Base-by-base conservation (phyloP, 225 moss, liverwort and hornwort genomes). In the Takakia lepidozioides region DNA sequence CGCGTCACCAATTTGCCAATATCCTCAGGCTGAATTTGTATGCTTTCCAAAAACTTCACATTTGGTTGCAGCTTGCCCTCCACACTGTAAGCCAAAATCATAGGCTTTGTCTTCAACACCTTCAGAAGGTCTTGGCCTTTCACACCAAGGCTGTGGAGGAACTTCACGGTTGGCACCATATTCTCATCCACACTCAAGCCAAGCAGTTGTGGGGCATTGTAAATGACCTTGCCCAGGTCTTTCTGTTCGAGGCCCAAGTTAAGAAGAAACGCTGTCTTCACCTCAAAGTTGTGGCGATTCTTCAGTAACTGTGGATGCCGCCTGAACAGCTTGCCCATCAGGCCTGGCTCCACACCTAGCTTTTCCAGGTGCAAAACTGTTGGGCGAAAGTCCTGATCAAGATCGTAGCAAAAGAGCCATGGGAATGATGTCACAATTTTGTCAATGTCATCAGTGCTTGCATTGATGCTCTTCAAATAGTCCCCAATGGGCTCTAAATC, bases 341-440 rank as follows among this genome's bases (percentile, higher is more conserved):
- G 62, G 55, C 46, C 27, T 2, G 65, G 55, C 51, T 75, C 55
- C 10, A 81, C 62, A 18, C 81, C 81, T 9, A 75, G 37, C 18
- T 55, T 60, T 29, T 81, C 68, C 14, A 81, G 59, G 50, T 72
- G 65, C 16, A 51, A 53, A 29, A 81, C 71, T 2, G 75, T 72
- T 27, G 81, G 81, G 24, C 68, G 71, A 49, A 81, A 75, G 49
- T 75, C 80, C 67, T 80, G 43, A 28, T 81, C 75, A 53, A 81
- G 51, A 57, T 59, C 56, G 51, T 75, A 81, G 59, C 71, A 58
- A 52, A 75, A 81, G 2, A 81, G 27, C 53, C 75, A 68, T 14
- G 81, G 81, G 59, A 75, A 81, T n/a, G 81, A 75, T 53, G 62
- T 63, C 14, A 81, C 56, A 43, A 81, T 81, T 39, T 81, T 81